phyloP scores from a whole-genome alignment of 2,329 filamentous ascomycete species.

The Ophiostoma ulmi region DNA sequence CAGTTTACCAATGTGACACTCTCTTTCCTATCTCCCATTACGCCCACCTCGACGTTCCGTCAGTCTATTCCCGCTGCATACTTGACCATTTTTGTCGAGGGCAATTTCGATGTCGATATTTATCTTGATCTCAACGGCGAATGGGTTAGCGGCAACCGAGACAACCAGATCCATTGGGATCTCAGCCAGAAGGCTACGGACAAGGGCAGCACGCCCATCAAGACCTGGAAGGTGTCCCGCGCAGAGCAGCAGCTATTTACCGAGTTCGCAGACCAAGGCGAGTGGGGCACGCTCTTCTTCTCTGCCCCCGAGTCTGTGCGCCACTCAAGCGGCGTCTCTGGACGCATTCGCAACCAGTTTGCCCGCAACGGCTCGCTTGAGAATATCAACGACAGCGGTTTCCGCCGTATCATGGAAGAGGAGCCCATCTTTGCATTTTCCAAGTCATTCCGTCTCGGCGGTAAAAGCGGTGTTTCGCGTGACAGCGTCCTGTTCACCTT shows the following conservation, averaged over 20 bases:
- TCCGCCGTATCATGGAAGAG: slow-evolving; percentile 66
- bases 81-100: slow-evolving; percentile 64
- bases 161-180: slow-evolving; percentile 65
- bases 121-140: slow-evolving; percentile 68
- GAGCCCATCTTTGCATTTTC: slow-evolving; percentile 78
- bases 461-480: slow-evolving; percentile 27
- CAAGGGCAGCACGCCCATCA: slow-evolving; percentile 38
- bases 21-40: slow-evolving; percentile 69
- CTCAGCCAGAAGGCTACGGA: slow-evolving; percentile 41
- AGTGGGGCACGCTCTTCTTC: slow-evolving; percentile 81
- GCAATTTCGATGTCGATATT: slow-evolving; percentile 57
- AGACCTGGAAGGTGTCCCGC: slow-evolving; percentile 62
- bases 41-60: slow-evolving; percentile 71
- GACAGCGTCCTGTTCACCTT: slow-evolving; percentile 67
- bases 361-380: slow-evolving; percentile 60
- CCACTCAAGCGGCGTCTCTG: slow-evolving; percentile 67
- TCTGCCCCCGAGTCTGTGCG: slow-evolving; percentile 62
- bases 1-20: slow-evolving; percentile 39
- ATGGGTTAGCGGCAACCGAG: slow-evolving; percentile 74
- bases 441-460: slow-evolving; percentile 51
- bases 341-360: slow-evolving; percentile 61
- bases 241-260: slow-evolving; percentile 63
- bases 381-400: slow-evolving; percentile 48
- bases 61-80: slow-evolving; percentile 82
- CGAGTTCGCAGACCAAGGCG: slow-evolving; percentile 66